phyloP scores from a whole-genome alignment of 2,329 filamentous ascomycete species.

The Aphanoascus verrucosus region DNA sequence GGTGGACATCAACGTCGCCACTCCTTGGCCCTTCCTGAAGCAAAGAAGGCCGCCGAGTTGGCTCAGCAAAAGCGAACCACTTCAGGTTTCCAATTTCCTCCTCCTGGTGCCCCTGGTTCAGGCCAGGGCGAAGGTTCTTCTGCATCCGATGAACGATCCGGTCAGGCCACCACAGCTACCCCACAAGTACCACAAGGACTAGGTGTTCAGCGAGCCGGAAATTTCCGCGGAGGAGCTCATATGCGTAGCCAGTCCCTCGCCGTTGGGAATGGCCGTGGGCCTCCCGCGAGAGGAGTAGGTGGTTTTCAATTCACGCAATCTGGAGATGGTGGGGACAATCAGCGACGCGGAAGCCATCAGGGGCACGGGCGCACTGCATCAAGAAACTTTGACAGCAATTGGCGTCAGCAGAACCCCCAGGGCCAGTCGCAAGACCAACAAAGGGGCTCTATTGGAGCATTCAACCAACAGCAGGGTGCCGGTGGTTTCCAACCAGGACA shows the following conservation, averaged over 20 bases:
- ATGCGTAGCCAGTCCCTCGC: conserved; percentile 41
- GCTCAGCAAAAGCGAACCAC: conserved; percentile 95
- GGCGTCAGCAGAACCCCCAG: conserved; percentile 66
- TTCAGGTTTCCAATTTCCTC: conserved; percentile 87
- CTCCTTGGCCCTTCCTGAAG: conserved; percentile 86
- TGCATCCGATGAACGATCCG: conserved; percentile 41
- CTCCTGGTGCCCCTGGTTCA: conserved; percentile 53
- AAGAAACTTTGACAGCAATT: conserved; percentile 95
- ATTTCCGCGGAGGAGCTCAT: conserved; percentile 73
- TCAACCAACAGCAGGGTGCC: conserved; percentile 60
- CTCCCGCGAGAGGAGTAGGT: conserved; percentile 54
- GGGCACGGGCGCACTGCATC: conserved; percentile 75
- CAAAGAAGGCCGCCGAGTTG: conserved; percentile 92
- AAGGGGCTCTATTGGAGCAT: conserved; percentile 46
- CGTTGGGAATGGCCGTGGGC: conserved; percentile 56
- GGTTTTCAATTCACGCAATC: conserved; percentile 59
- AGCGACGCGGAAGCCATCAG: conserved; percentile 30
- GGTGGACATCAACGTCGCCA: conserved; percentile 85
- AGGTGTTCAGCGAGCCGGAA: conserved; percentile 59
- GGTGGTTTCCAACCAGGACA: conserved; percentile 81
- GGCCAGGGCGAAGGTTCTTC: conserved; percentile 46
- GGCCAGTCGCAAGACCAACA: conserved; percentile 40
- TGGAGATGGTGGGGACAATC: conserved; percentile 43
- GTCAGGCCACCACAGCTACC: conserved; percentile 17
- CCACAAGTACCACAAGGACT: conserved; percentile 50